Evolutionary conservation across 371 early-diverging fungal species (phyloP).

Genomic region (Polyrhizophydium stewartii): DNA sequence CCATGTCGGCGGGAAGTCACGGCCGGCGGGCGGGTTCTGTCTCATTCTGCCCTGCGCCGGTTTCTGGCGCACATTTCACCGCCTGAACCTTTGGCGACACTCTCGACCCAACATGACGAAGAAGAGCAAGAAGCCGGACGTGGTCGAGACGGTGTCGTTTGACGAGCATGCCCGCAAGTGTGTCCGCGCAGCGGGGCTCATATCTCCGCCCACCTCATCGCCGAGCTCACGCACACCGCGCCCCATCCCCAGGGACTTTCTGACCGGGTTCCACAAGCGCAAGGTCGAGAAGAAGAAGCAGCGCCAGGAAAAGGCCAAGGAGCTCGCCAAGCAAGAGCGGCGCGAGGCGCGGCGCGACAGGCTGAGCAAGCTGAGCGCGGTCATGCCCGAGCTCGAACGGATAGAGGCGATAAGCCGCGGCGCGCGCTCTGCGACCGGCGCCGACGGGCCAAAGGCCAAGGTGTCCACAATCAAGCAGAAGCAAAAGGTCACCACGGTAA

Average conservation of each 20-base stretch:
- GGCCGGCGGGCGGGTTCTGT: no score
- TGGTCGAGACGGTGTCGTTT: neutral
- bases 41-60: no score
- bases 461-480: neutral
- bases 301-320: conserved; percentile 49
- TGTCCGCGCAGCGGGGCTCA: neutral
- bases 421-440: neutral
- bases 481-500: neutral
- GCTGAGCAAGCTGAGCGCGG: neutral
- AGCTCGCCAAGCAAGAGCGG: conserved; percentile 51
- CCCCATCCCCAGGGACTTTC: conserved; percentile 52
- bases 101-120: no score
- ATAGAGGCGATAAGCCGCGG: neutral
- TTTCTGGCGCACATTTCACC: no score
- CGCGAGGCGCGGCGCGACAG: conserved; percentile 48
- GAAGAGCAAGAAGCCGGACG: no score
- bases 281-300: conserved; percentile 66
- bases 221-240: neutral
- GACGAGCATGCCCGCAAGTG: neutral
- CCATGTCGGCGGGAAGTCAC: no score
- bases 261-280: conserved; percentile 81
- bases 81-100: no score
- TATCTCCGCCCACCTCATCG: neutral
- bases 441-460: neutral
- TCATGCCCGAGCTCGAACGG: neutral